phyloP scores from a whole-genome alignment of 2,329 filamentous ascomycete species.

The Exophiala spinifera region DNA sequence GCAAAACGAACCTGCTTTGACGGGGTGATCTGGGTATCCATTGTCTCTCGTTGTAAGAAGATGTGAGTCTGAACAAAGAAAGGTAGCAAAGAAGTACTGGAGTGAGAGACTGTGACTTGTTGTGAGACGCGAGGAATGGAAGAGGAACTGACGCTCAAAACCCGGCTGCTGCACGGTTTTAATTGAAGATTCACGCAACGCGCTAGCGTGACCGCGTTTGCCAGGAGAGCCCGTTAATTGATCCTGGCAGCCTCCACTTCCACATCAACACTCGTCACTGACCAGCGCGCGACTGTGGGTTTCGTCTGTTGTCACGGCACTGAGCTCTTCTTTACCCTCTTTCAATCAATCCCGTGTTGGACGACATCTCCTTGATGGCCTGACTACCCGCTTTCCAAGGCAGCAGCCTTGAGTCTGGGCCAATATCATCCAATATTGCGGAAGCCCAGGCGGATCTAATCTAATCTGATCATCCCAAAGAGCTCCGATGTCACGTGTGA shows the following conservation, averaged over 20 bases:
- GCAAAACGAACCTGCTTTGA: slow-evolving; percentile 64
- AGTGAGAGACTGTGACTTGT: slow-evolving; percentile 7
- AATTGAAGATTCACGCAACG: slow-evolving; percentile 5
- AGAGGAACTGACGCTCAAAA: slow-evolving; percentile 19
- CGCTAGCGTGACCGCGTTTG: slow-evolving; percentile 6
- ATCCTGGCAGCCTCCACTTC: slow-evolving; percentile 6
- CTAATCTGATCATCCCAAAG: slow-evolving; percentile 1
- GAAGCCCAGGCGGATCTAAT: neutral
- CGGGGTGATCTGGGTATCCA: slow-evolving; percentile 73
- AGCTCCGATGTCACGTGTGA: neutral
- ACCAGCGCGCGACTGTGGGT: slow-evolving; percentile 1
- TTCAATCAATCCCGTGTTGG: slow-evolving; percentile 5
- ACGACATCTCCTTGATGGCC: neutral
- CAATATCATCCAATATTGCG: neutral
- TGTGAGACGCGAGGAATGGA: slow-evolving; percentile 11
- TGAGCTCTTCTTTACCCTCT: slow-evolving; percentile 14
- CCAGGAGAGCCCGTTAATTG: slow-evolving; percentile 2
- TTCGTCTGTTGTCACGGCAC: neutral
- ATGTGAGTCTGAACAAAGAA: slow-evolving; percentile 15
- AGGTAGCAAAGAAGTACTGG: slow-evolving; percentile 7
- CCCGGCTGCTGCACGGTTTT: slow-evolving; percentile 11
- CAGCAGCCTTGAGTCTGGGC: neutral
- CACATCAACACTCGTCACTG: slow-evolving; percentile 14
- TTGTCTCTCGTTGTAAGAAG: slow-evolving; percentile 44
- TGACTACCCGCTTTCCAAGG: neutral